phyloP scores from a whole-genome alignment of 129 eudicot genomes.

The Logfia minima region DNA sequence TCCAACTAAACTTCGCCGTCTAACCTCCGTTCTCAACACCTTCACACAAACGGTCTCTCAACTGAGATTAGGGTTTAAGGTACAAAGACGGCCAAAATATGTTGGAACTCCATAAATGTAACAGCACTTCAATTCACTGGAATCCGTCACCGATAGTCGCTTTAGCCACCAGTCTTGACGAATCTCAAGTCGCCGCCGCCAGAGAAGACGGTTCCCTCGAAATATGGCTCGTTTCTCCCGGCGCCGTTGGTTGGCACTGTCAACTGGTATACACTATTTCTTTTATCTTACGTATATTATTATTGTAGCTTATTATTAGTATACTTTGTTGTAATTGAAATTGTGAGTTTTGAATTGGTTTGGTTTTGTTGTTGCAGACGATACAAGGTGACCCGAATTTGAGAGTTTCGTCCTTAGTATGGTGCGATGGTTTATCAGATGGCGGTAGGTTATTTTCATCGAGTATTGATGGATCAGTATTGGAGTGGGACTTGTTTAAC shows the following conservation, averaged over 20 bases:
- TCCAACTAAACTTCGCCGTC: neutral
- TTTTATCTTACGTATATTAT: neutral
- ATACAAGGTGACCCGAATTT: conserved; percentile 70
- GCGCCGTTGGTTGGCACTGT: conserved; percentile 95
- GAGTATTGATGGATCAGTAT: conserved; percentile 83
- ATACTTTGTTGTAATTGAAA: neutral
- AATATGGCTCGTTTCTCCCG: conserved; percentile 98
- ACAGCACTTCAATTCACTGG: conserved; percentile 67
- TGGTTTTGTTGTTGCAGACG: conserved; percentile 45
- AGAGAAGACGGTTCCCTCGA: conserved; percentile 86
- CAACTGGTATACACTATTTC: conserved; percentile 47
- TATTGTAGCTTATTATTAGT: neutral
- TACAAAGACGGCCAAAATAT: conserved; percentile 31
- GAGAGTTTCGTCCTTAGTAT: conserved; percentile 72
- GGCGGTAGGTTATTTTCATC: conserved; percentile 72
- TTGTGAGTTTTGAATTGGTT: neutral
- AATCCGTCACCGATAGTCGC: conserved; percentile 79
- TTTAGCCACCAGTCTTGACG: conserved; percentile 81
- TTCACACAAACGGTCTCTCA: neutral
- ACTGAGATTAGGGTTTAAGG: conserved; percentile 27
- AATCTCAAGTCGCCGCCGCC: conserved; percentile 88
- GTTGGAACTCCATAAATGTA: conserved; percentile 46
- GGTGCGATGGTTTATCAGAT: conserved; percentile 52
- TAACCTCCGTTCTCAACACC: neutral
- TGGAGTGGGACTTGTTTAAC: conserved; percentile 79